phyloP scores from a whole-genome alignment of 1,284 basidiomycete species.

The Xerocomus amazonicus region DNA sequence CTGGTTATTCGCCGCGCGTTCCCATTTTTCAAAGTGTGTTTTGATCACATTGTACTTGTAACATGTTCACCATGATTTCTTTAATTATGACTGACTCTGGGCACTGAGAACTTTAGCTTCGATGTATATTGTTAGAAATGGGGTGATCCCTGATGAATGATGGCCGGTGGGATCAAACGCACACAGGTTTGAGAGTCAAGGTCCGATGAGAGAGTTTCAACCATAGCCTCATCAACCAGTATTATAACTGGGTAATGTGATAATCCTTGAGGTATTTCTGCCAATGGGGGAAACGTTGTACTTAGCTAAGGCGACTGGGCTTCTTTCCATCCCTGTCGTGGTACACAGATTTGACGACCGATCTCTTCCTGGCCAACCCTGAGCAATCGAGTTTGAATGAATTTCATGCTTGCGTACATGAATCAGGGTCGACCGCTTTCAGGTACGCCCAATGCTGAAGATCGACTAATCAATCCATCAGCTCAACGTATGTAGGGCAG shows the following conservation, averaged over 20 bases:
- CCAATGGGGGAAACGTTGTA: conserved; percentile 14
- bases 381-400: conserved; percentile 24
- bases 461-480: conserved; percentile 18
- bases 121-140: conserved; percentile 13
- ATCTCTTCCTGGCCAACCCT: conserved; percentile 21
- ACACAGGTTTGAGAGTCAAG: not conserved
- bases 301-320: conserved; percentile 7
- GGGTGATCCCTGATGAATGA: not conserved
- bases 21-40: conserved; percentile 8
- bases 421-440: conserved; percentile 28
- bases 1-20: conserved; percentile 21
- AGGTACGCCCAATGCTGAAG: conserved; percentile 16
- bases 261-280: conserved; percentile 16
- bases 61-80: conserved; percentile 1
- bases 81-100: not conserved
- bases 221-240: not conserved
- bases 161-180: not conserved
- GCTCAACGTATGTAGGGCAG: not conserved
- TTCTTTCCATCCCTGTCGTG: conserved; percentile 31
- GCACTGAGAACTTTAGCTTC: conserved; percentile 10
- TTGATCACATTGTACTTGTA: conserved; percentile 24
- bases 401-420: conserved; percentile 19
- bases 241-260: not conserved
- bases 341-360: conserved; percentile 20
- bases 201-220: not conserved